Base-by-base conservation (phyloP, 2,329 filamentous ascomycete genomes). In the Helminthosporium solani region DNA sequence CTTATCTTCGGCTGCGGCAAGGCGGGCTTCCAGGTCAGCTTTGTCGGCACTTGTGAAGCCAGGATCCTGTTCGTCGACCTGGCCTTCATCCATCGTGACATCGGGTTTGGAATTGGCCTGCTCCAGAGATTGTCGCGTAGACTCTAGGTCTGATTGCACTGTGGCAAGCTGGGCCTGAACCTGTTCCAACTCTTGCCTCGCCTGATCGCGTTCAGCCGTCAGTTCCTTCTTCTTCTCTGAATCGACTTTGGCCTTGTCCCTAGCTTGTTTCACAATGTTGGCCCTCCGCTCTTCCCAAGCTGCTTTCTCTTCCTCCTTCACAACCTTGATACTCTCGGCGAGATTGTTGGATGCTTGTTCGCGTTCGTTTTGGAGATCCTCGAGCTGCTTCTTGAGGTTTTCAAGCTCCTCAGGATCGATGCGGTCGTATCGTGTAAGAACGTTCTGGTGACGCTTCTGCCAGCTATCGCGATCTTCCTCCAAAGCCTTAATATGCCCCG, bases 391-490 rank as follows among this genome's bases (percentile, higher is more conserved):
- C 74, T 94, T 96, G 47, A 99, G 79, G 49, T 87, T 85, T 60
- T 97, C 92, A 66, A 96, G 81, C 64, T 97, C 92, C 2, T 88
- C 89, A 34, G 94, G 92, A 64, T 99, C 94, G 42, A 95, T 89
- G 45, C 92, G 88, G 57, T 96, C 91, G 64, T 97, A 96, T 67
- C 96, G 96, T 56, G 90, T 90, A 40, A 99, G 81, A 51, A 99
- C 96, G 58, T 95, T 89, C 66, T 97, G 90, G 1, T 90, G 95
- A 19, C 94, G 86, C 76, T 96, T 92, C 71, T 96, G 90, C 88
- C 92, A 96, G 47, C 89, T 83, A 66, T 97, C 92, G 14, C 94
- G 86, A 65, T 97, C 92, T 60, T 94, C 87, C 56, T 95, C 87
- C 8, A 97, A 79, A 53, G 96, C 81, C 61, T 88, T 89, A 64